These are phyloP conservation scores for Malania oleifera DNA, from an alignment of 164 flowering plant genomes.

Conservation along the genomic window DNA sequence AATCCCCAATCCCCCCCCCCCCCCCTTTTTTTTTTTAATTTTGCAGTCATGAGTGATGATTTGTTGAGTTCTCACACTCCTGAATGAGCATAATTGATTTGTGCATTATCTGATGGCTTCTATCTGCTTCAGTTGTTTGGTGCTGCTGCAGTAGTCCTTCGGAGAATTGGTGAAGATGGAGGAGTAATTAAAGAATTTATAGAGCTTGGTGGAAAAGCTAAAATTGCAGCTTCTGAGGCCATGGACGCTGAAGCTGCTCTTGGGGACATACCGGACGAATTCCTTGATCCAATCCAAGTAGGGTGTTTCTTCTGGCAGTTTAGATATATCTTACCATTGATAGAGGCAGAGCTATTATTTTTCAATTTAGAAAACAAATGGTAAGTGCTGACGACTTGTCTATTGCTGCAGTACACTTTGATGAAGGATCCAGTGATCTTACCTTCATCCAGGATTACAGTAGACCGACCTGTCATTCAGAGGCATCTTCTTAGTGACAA, in stretches of 20 bases:
- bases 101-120: constrained; percentile 14
- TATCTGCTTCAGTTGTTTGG: constrained; percentile 58
- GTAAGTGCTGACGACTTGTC: not conserved
- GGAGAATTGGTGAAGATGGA: constrained; percentile 72
- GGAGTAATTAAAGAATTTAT: constrained; percentile 76
- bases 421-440: constrained; percentile 97
- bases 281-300: constrained; percentile 98
- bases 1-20: too few relatives aligned
- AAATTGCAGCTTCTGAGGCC: constrained; percentile 83
- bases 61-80: not conserved
- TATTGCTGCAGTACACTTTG: constrained; percentile 73
- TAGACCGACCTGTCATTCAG: constrained; percentile 88
- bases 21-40: not conserved
- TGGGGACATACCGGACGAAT: constrained; percentile 97
- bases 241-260: constrained; percentile 89
- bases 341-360: not conserved
- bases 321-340: not conserved
- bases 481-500: constrained; percentile 94
- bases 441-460: constrained; percentile 84
- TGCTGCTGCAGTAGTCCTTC: constrained; percentile 81
- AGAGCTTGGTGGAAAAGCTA: constrained; percentile 79
- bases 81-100: not conserved
- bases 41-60: not conserved
- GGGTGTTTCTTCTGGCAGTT: not conserved
- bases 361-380: not conserved